Evolutionary conservation across 805 yeast genomes (phyloP), one percentile per base, ranked within the genome.

Genomic region (Teunomyces gatunensis): DNA sequence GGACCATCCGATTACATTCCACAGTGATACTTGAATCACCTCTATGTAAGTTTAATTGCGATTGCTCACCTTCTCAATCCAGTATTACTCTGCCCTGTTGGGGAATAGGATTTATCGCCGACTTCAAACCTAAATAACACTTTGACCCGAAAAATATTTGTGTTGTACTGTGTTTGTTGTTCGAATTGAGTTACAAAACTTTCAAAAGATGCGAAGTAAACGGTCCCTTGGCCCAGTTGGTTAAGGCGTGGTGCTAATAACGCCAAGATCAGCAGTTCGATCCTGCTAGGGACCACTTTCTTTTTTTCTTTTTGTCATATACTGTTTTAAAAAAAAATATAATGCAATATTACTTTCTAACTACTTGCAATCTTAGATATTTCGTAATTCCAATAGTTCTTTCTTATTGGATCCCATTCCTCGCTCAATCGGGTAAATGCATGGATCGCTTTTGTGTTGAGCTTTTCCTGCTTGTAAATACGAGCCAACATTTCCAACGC

Each of bases 191-290:
- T 6, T 25, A 3, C 27, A 7, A 25, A 25, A 9, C 7, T 25
- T 7, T 25, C 27, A 2, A 11, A 5, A 9, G 11, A 18, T 18
- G 11, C 9, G 4, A 25, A 10, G 4, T 9, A 1, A 7, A 6
- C 4, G 76, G 75, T 71, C 76, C 75, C 76, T 71, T 71, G 75
- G 76, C 76, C 76, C 71, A 71, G 76, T 71, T 71, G 76, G 76
- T 71, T 70, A 71, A 68, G 76, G 76, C 76, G 75, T 60, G 75
- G 76, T 71, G 76, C 75, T 70, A 71, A 71, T 72, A 72, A 72
- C 76, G 75, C 77, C 77, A 60, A 73, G 88, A 82, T 83, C 88
- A 81, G 86, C 88, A 80, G 88, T 83, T 83, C 88, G 88, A 83
- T 81, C 88, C 88, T 80, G 88, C 86, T 81, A 82, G 86, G 86